These are phyloP conservation scores for Phaeoacremonium minimum DNA, from an alignment of 2,329 filamentous ascomycete genomes.

Conservation along the genomic window DNA sequence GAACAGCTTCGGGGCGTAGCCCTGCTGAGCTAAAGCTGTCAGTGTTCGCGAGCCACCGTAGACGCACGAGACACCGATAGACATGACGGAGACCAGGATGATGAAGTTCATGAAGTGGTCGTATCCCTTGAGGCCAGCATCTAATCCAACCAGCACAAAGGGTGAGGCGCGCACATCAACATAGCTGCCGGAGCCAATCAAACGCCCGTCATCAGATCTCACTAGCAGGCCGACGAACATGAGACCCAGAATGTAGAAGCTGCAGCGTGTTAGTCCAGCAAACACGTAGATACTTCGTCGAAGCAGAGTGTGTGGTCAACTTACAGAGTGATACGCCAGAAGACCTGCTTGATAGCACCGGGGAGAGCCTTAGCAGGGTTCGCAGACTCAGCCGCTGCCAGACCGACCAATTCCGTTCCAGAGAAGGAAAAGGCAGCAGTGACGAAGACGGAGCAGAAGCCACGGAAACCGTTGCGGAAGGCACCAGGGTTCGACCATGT, in stretches of 20 bases:
- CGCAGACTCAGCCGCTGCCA: constrained; percentile 66
- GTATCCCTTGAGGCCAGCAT: constrained; percentile 46
- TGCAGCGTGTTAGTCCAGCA: too few relatives aligned
- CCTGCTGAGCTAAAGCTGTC: constrained; percentile 54
- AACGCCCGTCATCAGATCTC: constrained; percentile 35
- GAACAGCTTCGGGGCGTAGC: constrained; percentile 53
- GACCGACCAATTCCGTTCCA: constrained; percentile 68
- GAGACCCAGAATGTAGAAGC: constrained; percentile 50
- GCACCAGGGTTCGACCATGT: constrained; percentile 47
- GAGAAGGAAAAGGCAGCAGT: constrained; percentile 71
- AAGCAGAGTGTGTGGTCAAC: too few relatives aligned
- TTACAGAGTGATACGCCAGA: constrained; percentile 54
- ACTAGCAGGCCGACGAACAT: constrained; percentile 48
- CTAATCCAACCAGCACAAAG: constrained; percentile 53
- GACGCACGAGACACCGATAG: constrained; percentile 54
- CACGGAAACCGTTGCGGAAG: constrained; percentile 72
- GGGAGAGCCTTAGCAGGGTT: constrained; percentile 73
- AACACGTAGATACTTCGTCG: too few relatives aligned
- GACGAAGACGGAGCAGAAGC: constrained; percentile 68
- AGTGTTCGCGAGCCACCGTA: constrained; percentile 58
- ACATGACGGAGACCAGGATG: constrained; percentile 54
- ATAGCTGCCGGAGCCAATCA: constrained; percentile 45
- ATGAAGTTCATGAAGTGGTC: constrained; percentile 56
- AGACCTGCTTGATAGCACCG: constrained; percentile 76
- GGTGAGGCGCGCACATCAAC: constrained; percentile 42